Evolutionary conservation across 2,329 filamentous ascomycete genomes (phyloP).

Genomic region (Pseudocercospora cruenta): DNA sequence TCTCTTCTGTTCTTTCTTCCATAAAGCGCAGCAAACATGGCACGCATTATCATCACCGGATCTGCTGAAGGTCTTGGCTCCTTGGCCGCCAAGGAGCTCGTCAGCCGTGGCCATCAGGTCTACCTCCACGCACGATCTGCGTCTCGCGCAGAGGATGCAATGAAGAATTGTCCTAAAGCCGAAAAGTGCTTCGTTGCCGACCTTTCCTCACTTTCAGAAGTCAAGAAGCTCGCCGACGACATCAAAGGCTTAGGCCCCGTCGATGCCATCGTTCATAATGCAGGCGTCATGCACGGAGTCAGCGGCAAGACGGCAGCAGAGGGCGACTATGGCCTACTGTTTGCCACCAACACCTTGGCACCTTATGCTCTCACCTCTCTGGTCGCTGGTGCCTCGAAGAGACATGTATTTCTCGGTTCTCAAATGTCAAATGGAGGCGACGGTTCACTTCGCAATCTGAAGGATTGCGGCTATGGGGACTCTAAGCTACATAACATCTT

Average conservation of each 20-base stretch:
- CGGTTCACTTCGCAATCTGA: slow-evolving; percentile 5
- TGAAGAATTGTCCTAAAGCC: slow-evolving; percentile 11
- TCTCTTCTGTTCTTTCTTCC: not conserved
- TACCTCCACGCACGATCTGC: slow-evolving; percentile 13
- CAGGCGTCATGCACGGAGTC: slow-evolving; percentile 10
- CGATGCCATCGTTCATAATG: slow-evolving; percentile 18
- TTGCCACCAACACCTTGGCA: slow-evolving; percentile 19
- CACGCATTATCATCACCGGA: slow-evolving; percentile 19
- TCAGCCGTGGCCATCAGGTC: slow-evolving; percentile 13
- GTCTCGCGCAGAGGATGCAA: slow-evolving; percentile 12
- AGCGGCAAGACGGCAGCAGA: slow-evolving; percentile 9
- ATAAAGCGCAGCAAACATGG: not conserved
- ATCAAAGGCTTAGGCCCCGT: slow-evolving; percentile 5
- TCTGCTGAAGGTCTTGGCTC: slow-evolving; percentile 15
- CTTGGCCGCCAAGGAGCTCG: slow-evolving; percentile 12
- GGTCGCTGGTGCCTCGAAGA: slow-evolving; percentile 8
- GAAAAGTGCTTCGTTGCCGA: slow-evolving; percentile 16
- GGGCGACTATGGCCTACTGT: slow-evolving; percentile 10
- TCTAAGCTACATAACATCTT: slow-evolving; percentile 17
- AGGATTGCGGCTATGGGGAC: slow-evolving; percentile 14
- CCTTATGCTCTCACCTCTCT: slow-evolving; percentile 13
- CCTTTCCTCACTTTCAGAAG: slow-evolving; percentile 10
- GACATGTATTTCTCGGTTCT: slow-evolving; percentile 13
- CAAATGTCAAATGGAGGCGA: slow-evolving; percentile 15
- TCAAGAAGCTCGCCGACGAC: slow-evolving; percentile 8